Percentiles rank a stretch among this genome's conserved stretches.
phyloP scores from a whole-genome alignment of 306 rosid species.

The Cucurbita maxima region DNA sequence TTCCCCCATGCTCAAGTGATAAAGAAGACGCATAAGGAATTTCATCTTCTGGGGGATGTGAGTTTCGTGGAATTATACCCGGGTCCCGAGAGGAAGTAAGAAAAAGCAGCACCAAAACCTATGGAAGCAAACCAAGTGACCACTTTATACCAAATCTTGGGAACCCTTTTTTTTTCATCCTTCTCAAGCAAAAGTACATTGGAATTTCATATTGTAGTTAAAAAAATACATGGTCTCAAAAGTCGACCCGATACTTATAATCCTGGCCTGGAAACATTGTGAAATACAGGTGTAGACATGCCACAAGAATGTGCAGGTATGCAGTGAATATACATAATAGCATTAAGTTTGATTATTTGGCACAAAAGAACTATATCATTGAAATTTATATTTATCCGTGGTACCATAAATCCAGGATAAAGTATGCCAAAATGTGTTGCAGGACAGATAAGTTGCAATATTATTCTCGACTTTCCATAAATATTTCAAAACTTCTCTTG shows the following conservation, averaged over 20 bases:
- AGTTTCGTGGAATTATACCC: slow-evolving; percentile 69
- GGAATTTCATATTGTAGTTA: not conserved
- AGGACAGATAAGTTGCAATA: too few relatives aligned
- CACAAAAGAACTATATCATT: not conserved
- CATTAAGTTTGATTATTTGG: not conserved
- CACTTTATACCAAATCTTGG: slow-evolving; percentile 15
- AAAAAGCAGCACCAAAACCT: slow-evolving; percentile 82
- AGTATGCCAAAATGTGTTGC: not conserved
- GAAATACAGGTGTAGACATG: not conserved
- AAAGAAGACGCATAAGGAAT: slow-evolving; percentile 37
- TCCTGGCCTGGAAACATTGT: not conserved
- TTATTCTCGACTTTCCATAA: too few relatives aligned
- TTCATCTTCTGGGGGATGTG: slow-evolving; percentile 89
- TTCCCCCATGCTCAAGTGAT: slow-evolving; percentile 42
- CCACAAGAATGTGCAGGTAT: not conserved
- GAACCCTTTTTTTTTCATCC: not conserved
- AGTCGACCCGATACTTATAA: not conserved
- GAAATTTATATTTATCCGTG: not conserved
- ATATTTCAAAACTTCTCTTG: too few relatives aligned
- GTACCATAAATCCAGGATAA: not conserved
- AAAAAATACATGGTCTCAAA: not conserved
- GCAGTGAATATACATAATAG: not conserved
- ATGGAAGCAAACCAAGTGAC: slow-evolving; percentile 28
- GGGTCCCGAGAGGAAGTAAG: slow-evolving; percentile 91
- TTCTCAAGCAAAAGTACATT: not conserved